phyloP scores from a whole-genome alignment of 352 stramenopile species.

The Pilasporangium apinafurcum region DNA sequence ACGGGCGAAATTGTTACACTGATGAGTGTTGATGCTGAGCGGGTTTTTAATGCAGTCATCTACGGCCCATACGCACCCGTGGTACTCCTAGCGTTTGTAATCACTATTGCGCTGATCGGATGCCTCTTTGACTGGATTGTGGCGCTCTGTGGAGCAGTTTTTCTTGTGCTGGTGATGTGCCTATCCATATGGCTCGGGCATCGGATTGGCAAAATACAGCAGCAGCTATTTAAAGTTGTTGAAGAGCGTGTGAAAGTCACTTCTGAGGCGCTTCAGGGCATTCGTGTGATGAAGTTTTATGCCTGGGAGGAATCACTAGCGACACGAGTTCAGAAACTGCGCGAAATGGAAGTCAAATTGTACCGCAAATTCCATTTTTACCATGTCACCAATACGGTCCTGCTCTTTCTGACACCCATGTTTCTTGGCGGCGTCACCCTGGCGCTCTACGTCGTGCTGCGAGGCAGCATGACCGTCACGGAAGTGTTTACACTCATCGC shows the following conservation, averaged over 20 bases:
- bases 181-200: background rate
- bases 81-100: constrained; percentile 10
- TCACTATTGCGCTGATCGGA: constrained; percentile 16
- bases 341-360: constrained; percentile 5
- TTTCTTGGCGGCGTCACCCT: too few relatives aligned
- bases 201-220: constrained; percentile 1
- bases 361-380: constrained; percentile 9
- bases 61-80: constrained; percentile 22
- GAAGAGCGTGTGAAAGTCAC: constrained; percentile 70
- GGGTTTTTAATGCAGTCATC: constrained; percentile 36
- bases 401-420: too few relatives aligned
- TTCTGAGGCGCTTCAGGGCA: constrained; percentile 76
- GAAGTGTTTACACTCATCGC: background rate
- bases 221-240: constrained; percentile 4
- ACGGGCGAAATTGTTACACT: constrained; percentile 53
- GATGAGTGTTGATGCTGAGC: constrained; percentile 37
- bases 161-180: constrained; percentile 1
- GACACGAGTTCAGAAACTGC: constrained; percentile 8
- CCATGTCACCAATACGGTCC: constrained; percentile 2
- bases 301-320: constrained; percentile 29
- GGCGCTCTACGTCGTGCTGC: too few relatives aligned
- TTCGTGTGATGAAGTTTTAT: constrained; percentile 74
- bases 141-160: background rate
- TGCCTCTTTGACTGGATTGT: constrained; percentile 1
- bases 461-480: too few relatives aligned